Evolutionary conservation across 345 rosid genomes (phyloP), one percentile per base, ranked within the genome.

Genomic region (Heritiera littoralis): DNA sequence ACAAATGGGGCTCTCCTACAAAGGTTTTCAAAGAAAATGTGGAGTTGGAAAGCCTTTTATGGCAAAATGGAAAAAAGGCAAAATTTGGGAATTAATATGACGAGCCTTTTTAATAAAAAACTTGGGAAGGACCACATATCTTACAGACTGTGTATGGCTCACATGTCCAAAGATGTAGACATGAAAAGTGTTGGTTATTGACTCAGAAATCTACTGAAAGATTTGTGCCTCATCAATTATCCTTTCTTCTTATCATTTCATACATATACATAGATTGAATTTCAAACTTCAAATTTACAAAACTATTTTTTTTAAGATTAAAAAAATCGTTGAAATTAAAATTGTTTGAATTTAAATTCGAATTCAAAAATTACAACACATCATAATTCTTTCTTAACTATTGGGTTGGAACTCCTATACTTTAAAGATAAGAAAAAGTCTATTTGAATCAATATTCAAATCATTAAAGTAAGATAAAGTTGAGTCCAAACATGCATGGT

Each of bases 151-250:
- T 73, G 68, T 63, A 15, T 3, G 66, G 18, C 67, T 80, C 84
- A 59, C 81, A 71, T 66, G 76, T 77, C 73, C 30, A 61, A 70
- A 66, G 81, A 74, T 74, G 54, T 38, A 80, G 81, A 85, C 71
- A 72, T 68, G 2, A 45, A 77, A 72, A 60, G 12, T 61, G 7
- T 73, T 77, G 75, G 61, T 23, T 46, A 43, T 79, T 75, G 69
- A 79, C 74, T 82, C 74, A 70, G n/a, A 74, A 60, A 78, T 74
- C 84, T 58, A 66, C 75, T 35, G 1, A 45, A 64, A 66, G 38
- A 77, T 45, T 74, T 58, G 61, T 58, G 49, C 66, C 2, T 35
- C 28, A 41, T 56, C 18, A 56, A 35, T 1, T n/a, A 66, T 66
- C 28, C n/a, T 17, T 38, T 6, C 8, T 38, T 65, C 1, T 35